Percentiles rank a stretch among this genome's conserved stretches.
These are phyloP conservation scores for Escovopsis sp. DNA, from an alignment of 2,329 filamentous ascomycete genomes.

Conservation along the genomic window DNA sequence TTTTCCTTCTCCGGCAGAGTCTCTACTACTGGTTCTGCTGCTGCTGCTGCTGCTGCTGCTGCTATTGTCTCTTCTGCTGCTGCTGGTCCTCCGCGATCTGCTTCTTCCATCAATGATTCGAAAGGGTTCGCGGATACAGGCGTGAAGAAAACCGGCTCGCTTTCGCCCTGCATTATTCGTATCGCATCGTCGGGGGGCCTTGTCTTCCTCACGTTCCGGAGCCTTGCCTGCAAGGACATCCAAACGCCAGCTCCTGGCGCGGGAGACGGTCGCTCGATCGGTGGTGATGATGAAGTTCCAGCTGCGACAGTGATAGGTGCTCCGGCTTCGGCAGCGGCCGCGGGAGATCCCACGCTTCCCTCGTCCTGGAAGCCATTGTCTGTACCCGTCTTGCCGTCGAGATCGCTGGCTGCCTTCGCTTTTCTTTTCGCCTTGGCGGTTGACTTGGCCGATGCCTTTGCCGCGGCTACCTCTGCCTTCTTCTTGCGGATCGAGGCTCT, in stretches of 20 bases:
- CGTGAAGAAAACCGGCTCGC: not conserved
- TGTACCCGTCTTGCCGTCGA: no score
- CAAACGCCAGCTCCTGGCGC: constrained; percentile 8
- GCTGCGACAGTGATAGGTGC: no score
- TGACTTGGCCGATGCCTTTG: not conserved
- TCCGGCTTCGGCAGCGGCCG: not conserved
- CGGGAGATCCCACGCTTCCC: no score
- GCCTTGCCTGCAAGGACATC: constrained; percentile 14
- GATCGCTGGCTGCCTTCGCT: no score
- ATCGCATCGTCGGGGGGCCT: not conserved
- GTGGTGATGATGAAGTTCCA: no score
- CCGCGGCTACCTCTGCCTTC: not conserved
- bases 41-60: not conserved
- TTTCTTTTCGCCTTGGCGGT: not conserved
- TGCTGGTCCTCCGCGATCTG: no score
- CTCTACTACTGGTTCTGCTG: constrained; percentile 1
- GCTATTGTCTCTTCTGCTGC: no score
- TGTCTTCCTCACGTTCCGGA: constrained; percentile 7
- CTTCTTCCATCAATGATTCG: not conserved
- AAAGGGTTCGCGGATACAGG: not conserved
- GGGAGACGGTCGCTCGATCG: not conserved
- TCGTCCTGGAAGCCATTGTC: no score
- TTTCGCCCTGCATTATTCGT: not conserved
- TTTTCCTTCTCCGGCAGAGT: no score
- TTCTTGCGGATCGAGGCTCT: not conserved